Evolutionary conservation across 345 rosid species (phyloP), one percentile per base, ranked within the genome.

Genomic region (Brassica rapa): DNA sequence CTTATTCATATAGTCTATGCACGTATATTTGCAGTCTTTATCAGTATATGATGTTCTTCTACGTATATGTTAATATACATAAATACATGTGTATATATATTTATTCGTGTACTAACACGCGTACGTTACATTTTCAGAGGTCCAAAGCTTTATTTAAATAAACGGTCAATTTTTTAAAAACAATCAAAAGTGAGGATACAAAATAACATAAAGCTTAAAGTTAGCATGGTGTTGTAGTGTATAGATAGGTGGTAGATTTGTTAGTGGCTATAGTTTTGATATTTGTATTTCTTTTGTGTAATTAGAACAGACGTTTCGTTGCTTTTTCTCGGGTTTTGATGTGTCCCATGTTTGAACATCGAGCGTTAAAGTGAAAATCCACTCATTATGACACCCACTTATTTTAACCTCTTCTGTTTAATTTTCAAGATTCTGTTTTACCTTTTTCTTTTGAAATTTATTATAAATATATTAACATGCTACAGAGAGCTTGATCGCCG

Each of bases 401-500:
- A 69, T 75, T 75, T 53, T 80, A 75, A 70, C 79, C 69, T 79
- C 83, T 69, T 74, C 62, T 70, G 1, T 80, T 80, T 74, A 14
- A 14, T 2, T 65, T 65, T 75, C 64, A 65, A 75, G 83, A 80
- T 70, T 80, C 76, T 56, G 39, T 30, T 80, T 79, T 30, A 5
- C 8, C n/a, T 70, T 74, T 69, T 63, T 53, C 25, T 8, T 61
- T 71, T 27, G 1, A 16, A 9, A 6, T 25, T 56, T 74, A 9
- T 19, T 15, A 10, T 59, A 8, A 15, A n/a, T 24, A 4, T 32
- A 46, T 46, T 6, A n/a, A 49, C 25, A 39, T 46, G 5, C 3
- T 64, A 29, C 43, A 96, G 99, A 91, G 7, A 81, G 78, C 66
- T 81, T 96, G 83, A 91, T 93, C 77, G 99, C 99, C 16, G 99